Percentiles rank a stretch among this genome's conserved stretches.
phyloP scores from a whole-genome alignment of 495 filamentous ascomycete genomes.

The Thermochaetoides thermophila region DNA sequence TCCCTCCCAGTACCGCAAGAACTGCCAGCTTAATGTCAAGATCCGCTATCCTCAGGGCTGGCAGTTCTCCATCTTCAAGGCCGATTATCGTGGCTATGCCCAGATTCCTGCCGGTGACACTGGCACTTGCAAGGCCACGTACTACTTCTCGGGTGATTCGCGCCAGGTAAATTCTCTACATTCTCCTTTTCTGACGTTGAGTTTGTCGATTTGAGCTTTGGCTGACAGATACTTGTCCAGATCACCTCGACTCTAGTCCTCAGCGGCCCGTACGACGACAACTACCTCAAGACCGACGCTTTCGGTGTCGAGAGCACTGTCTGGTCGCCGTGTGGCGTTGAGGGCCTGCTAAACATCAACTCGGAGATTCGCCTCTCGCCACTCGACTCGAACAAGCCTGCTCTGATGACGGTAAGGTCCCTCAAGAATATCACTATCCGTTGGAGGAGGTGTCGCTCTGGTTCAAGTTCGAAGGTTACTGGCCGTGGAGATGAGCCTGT shows the following conservation, averaged over 20 bases:
- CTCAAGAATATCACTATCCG: too few species aligned
- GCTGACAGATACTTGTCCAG: constrained; percentile 23
- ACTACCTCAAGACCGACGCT: constrained; percentile 20
- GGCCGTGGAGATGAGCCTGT: too few species aligned
- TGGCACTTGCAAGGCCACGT: constrained; percentile 33
- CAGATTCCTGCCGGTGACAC: constrained; percentile 26
- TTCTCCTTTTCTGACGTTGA: constrained; percentile 15
- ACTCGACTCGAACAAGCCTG: constrained; percentile 1
- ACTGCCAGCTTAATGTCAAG: constrained; percentile 38
- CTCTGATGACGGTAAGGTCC: constrained; percentile 14
- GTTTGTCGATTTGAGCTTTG: constrained; percentile 18
- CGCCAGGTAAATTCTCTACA: constrained; percentile 7
- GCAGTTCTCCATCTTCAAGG: constrained; percentile 37
- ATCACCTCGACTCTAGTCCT: constrained; percentile 15
- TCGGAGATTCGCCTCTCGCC: constrained; percentile 20
- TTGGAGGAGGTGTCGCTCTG: too few species aligned
- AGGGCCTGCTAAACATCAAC: constrained; percentile 27
- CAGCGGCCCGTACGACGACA: constrained; percentile 20
- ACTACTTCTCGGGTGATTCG: constrained; percentile 34
- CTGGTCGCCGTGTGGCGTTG: constrained; percentile 25
- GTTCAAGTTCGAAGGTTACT: too few species aligned
- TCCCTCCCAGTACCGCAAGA: constrained; percentile 27
- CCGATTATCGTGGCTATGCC: constrained; percentile 37
- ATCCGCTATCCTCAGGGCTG: constrained; percentile 35
- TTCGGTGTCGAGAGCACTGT: constrained; percentile 20